These are phyloP conservation scores for Rhizopogon sp. DNA, from an alignment of 768 basidiomycete species.

Conservation along the genomic window DNA sequence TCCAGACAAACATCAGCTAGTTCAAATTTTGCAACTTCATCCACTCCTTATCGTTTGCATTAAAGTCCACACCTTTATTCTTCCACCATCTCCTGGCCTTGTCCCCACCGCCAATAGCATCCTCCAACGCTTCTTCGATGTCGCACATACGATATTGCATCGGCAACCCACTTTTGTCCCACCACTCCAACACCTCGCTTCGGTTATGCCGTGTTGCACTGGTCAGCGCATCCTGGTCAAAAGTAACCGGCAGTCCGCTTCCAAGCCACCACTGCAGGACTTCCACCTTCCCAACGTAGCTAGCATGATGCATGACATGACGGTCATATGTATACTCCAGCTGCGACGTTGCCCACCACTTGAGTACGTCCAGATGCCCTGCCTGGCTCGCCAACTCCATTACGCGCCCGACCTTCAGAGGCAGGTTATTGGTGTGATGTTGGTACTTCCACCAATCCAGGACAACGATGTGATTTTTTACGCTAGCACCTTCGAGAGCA, in stretches of 20 bases:
- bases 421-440: slow-evolving; percentile 40
- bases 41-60: slow-evolving; percentile 83
- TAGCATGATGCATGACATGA: slow-evolving; percentile 72
- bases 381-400: slow-evolving; percentile 84
- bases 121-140: slow-evolving; percentile 87
- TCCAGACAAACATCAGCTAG: slow-evolving; percentile 22
- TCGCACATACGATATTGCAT: slow-evolving; percentile 89
- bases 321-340: slow-evolving; percentile 77
- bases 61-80: slow-evolving; percentile 75
- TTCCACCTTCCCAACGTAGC: slow-evolving; percentile 73
- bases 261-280: slow-evolving; percentile 82
- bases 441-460: slow-evolving; percentile 83
- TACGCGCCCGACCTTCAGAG: slow-evolving; percentile 76
- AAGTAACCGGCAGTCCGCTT: slow-evolving; percentile 71
- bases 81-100: slow-evolving; percentile 79
- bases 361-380: slow-evolving; percentile 68
- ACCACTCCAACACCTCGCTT: slow-evolving; percentile 83
- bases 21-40: slow-evolving; percentile 78
- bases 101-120: slow-evolving; percentile 77
- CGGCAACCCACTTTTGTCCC: slow-evolving; percentile 73
- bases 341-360: slow-evolving; percentile 82
- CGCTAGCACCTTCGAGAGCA: slow-evolving; percentile 74
- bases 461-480: slow-evolving; percentile 70
- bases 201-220: slow-evolving; percentile 81
- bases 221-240: slow-evolving; percentile 74